A percentile compares a stretch with the other conserved stretches of the same genome.
Conservation (phyloP, 768 basidiomycete genomes). For the Boletus bicolor region DNA sequence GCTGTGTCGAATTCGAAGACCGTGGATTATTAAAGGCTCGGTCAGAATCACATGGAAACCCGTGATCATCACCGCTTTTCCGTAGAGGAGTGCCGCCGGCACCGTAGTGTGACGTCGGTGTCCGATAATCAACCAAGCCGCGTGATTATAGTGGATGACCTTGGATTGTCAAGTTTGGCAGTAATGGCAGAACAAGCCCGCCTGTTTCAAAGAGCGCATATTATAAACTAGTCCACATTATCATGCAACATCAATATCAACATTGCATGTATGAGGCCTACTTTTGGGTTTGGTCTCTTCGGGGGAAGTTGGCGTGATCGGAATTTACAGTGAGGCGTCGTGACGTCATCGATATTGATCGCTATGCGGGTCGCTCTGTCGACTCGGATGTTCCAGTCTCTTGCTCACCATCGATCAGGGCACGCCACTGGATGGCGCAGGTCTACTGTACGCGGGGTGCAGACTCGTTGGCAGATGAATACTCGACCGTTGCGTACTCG, state of each 20-base stretch:
- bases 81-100: constrained; percentile 3
- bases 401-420: too few species aligned
- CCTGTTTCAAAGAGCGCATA: not conserved
- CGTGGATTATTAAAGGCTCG: not conserved
- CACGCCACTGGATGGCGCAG: too few species aligned
- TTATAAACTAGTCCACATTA: not conserved
- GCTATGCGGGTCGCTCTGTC: too few species aligned
- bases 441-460: too few species aligned
- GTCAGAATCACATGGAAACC: constrained; percentile 6
- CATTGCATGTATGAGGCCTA: too few species aligned
- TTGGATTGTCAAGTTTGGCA: not conserved
- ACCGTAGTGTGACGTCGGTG: constrained; percentile 3
- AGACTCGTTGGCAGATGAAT: too few species aligned
- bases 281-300: too few species aligned
- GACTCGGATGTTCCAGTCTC: too few species aligned
- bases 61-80: constrained; percentile 1
- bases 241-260: not conserved
- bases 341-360: too few species aligned
- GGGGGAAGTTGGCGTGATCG: too few species aligned
- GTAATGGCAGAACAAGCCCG: not conserved
- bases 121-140: constrained; percentile 5
- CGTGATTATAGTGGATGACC: not conserved
- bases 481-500: too few species aligned
- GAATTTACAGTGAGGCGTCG: too few species aligned
- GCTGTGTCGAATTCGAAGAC: not conserved